Evolutionary conservation across 1,284 basidiomycete genomes (phyloP).

Genomic region (Ceratobasidium sp.): DNA sequence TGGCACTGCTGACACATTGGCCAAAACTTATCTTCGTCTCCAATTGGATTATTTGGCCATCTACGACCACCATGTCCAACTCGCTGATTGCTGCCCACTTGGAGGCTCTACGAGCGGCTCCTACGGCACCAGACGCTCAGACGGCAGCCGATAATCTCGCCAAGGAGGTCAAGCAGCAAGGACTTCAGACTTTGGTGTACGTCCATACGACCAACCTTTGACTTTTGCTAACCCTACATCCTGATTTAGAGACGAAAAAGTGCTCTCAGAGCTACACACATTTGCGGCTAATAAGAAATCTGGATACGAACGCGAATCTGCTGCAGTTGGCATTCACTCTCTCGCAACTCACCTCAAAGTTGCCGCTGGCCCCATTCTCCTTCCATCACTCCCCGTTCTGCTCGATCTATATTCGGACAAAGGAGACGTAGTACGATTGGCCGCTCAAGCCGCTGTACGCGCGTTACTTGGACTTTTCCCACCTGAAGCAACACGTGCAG

Average conservation of each 20-base stretch:
- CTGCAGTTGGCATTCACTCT: constrained; percentile 84
- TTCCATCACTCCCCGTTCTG: constrained; percentile 78
- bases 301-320: constrained; percentile 91
- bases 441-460: constrained; percentile 84
- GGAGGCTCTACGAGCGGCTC: constrained; percentile 69
- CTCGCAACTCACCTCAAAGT: constrained; percentile 74
- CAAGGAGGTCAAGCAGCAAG: constrained; percentile 67
- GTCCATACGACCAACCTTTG: constrained; percentile 46
- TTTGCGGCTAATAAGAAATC: constrained; percentile 90
- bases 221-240: constrained; percentile 14
- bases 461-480: constrained; percentile 85
- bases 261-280: constrained; percentile 68
- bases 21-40: constrained; percentile 32
- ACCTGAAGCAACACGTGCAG: constrained; percentile 78
- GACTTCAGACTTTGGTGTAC: constrained; percentile 68
- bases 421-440: constrained; percentile 87
- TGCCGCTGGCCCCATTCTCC: constrained; percentile 80
- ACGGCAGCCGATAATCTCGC: constrained; percentile 79
- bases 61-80: constrained; percentile 34
- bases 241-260: constrained; percentile 60
- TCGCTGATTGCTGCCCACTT: constrained; percentile 45
- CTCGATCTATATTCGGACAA: constrained; percentile 94
- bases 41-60: neutral
- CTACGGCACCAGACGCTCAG: constrained; percentile 82
- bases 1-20: neutral